Conservation (phyloP, 78 protist genomes). For the Dictyostelium brefeldianum region DNA sequence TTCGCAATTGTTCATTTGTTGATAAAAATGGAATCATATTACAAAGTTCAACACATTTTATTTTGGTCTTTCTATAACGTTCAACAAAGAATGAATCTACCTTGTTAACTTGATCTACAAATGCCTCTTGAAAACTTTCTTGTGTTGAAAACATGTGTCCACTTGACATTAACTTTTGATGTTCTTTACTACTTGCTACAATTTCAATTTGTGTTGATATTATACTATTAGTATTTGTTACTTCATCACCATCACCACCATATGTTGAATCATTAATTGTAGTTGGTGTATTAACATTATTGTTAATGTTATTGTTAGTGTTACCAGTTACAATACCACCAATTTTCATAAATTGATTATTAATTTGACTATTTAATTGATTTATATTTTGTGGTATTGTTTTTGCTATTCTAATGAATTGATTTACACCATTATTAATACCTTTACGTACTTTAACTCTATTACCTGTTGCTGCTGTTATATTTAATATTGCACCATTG, state of each 20-base stretch:
- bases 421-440: not conserved
- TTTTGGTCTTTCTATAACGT: slow-evolving; percentile 39
- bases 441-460: not conserved
- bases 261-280: no score
- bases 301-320: not conserved
- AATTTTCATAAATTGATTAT: not conserved
- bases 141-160: not conserved
- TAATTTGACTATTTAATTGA: not conserved
- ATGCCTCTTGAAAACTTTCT: not conserved
- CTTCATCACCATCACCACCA: no score
- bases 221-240: no score
- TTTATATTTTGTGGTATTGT: not conserved
- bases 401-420: not conserved
- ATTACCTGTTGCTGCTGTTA: not conserved
- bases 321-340: not conserved
- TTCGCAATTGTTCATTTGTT: slow-evolving; percentile 4
- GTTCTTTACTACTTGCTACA: not conserved
- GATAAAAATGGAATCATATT: slow-evolving; percentile 42
- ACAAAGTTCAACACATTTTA: slow-evolving; percentile 23
- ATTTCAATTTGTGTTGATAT: slow-evolving; percentile 3
- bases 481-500: not conserved
- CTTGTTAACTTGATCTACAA: slow-evolving; percentile 40
- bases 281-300: not conserved
- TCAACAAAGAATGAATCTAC: slow-evolving; percentile 28
- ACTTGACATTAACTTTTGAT: slow-evolving; percentile 1